Evolutionary conservation across 2,329 filamentous ascomycete genomes (phyloP).

Genomic region (Fusarium duplospermum): DNA sequence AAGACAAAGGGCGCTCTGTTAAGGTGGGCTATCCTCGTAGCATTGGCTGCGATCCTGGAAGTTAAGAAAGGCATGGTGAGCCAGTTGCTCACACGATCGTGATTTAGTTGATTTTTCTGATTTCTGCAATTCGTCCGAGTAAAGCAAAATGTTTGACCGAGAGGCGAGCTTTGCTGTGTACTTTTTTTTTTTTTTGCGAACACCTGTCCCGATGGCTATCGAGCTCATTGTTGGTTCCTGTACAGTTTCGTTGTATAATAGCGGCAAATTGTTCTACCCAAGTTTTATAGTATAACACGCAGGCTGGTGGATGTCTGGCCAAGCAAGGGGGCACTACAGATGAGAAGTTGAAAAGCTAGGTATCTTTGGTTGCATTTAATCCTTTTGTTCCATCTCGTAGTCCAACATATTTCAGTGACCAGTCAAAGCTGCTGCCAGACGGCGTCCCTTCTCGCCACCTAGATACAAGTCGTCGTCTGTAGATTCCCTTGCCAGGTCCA

Average conservation of each 20-base stretch:
- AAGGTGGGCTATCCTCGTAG: constrained; percentile 60
- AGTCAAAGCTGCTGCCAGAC: constrained; percentile 57
- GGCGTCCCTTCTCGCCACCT: constrained; percentile 66
- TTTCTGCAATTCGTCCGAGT: background rate
- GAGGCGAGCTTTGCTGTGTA: background rate
- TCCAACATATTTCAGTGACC: constrained; percentile 32
- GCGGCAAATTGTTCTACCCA: background rate
- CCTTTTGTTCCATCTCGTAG: constrained; percentile 3
- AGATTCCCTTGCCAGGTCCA: constrained; percentile 77
- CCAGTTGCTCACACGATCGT: constrained; percentile 43
- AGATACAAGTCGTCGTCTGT: constrained; percentile 70
- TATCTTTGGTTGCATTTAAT: constrained; percentile 32
- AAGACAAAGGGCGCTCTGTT: constrained; percentile 62
- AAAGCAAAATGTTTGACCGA: background rate
- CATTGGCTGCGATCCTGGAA: constrained; percentile 52
- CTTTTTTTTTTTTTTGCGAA: background rate
- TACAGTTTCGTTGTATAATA: constrained; percentile 12
- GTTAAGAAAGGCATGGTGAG: constrained; percentile 51
- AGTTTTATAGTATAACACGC: background rate
- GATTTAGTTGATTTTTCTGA: constrained; percentile 15
- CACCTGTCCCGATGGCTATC: background rate
- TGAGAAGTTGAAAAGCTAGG: constrained; percentile 2
- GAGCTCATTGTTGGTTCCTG: background rate
- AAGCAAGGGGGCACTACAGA: background rate
- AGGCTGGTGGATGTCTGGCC: background rate